These are phyloP conservation scores for Aspergillus bertholletiae DNA, from an alignment of 495 filamentous ascomycete species.

Conservation along the genomic window DNA sequence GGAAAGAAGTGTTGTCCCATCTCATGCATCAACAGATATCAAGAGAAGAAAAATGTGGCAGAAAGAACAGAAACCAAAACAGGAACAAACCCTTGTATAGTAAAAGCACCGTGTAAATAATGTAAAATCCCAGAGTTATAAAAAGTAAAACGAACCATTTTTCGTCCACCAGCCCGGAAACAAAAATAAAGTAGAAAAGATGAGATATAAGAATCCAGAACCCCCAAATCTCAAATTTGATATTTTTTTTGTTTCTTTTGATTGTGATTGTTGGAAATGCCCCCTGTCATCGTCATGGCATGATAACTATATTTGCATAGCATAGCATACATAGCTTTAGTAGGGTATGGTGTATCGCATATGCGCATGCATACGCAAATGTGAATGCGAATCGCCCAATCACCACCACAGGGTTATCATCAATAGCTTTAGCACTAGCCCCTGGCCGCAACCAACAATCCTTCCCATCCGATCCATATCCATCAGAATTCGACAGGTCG, in stretches of 20 bases:
- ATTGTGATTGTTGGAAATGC: neutral
- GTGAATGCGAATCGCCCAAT: neutral
- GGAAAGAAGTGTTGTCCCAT: too few species aligned
- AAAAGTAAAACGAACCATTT: neutral
- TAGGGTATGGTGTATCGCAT: neutral
- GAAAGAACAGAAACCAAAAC: neutral
- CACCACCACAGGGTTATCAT: conserved; percentile 6
- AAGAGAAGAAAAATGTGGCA: too few species aligned
- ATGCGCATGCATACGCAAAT: neutral
- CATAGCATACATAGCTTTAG: neutral
- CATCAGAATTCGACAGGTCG: conserved; percentile 15
- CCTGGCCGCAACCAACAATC: conserved; percentile 1
- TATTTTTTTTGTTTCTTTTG: neutral
- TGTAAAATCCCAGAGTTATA: neutral
- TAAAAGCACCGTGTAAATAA: neutral
- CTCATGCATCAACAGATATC: too few species aligned
- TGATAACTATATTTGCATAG: conserved; percentile 1
- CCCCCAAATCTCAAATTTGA: neutral
- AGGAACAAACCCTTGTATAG: neutral
- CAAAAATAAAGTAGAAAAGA: neutral
- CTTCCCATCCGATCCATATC: conserved; percentile 1
- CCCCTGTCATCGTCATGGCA: conserved; percentile 1
- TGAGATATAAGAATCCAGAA: neutral
- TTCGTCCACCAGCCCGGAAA: neutral
- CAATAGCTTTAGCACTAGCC: neutral